Base-by-base conservation (phyloP, 2,329 filamentous ascomycete species). In the Penicillium sclerotigenum region DNA sequence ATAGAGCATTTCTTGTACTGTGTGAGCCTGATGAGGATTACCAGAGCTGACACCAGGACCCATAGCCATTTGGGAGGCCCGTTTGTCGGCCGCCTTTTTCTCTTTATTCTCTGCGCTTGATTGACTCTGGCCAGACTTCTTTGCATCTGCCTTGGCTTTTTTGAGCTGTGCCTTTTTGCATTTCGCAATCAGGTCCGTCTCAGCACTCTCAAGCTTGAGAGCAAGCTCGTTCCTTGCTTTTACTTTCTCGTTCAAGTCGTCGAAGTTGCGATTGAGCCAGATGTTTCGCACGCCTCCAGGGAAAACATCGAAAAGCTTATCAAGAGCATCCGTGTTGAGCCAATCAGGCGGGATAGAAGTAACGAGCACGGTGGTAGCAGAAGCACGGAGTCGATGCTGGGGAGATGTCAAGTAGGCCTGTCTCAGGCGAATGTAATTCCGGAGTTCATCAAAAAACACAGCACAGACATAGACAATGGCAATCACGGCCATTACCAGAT, bases 331-430 rank as follows among this genome's bases (percentile, higher is more conserved):
- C 47, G 90, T 83, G 2, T 84, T 91, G 8, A 96, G 84, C 94
- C 94, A 99, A 68, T 95, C 96, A 38, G 83, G 79, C 1, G 94
- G 94, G 49, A 99, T 96, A 11, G 88, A 88, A 61, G 88, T 94
- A 50, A 99, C 91, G 6, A 99, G 81, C 45, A 99, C 93, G 0
- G 94, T 99, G 6, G 93, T 99, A 2, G 94, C 93, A 16, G 93
- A 97, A 18, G 94, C 94, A 43, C 90, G 86, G 18, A 99, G 82
- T 20, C 94, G 89, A 74, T 99, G 94, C 73, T 97, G 90, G 3
- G 94, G 93, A 52, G 91, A 94, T 0, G 94, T 97, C 55, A 99
- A 80, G 67, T 95, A 96, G 52, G 95, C 91, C 73, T 99, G 94
- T 60, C 94, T 89, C 47, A 99, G 83, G 64, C 95, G 91, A 73